Percentiles rank a stretch among this genome's conserved stretches.
Conservation (phyloP, 2,329 filamentous ascomycete species). For the Fusarium annulatum region DNA sequence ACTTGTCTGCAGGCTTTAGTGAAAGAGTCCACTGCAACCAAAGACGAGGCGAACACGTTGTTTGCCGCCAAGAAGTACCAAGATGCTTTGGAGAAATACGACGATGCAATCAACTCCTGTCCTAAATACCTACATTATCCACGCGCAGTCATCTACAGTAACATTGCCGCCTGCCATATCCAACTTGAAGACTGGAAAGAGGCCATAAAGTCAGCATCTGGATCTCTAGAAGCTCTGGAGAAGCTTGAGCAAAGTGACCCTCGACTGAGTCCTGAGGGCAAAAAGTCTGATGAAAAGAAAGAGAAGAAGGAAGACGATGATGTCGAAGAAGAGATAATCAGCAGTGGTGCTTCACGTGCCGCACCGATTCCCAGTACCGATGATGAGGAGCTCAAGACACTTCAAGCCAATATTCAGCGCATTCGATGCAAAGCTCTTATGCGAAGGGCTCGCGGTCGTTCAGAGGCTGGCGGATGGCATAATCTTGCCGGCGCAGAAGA, state of each 20-base stretch:
- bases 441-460: slow-evolving; percentile 78
- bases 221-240: slow-evolving; percentile 78
- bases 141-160: slow-evolving; percentile 85
- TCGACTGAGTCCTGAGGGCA: slow-evolving; percentile 46
- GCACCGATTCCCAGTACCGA: slow-evolving; percentile 50
- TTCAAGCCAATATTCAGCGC: slow-evolving; percentile 72
- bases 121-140: slow-evolving; percentile 91
- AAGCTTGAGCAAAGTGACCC: slow-evolving; percentile 60
- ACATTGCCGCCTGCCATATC: slow-evolving; percentile 88
- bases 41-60: slow-evolving; percentile 80
- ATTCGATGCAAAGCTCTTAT: slow-evolving; percentile 87
- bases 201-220: slow-evolving; percentile 77
- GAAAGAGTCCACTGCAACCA: slow-evolving; percentile 76
- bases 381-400: slow-evolving; percentile 34
- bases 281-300: slow-evolving; percentile 56
- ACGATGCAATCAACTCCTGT: slow-evolving; percentile 80
- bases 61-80: slow-evolving; percentile 79
- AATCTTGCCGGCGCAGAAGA: slow-evolving; percentile 80
- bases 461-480: slow-evolving; percentile 80
- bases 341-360: slow-evolving; percentile 65
- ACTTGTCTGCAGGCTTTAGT: slow-evolving; percentile 69
- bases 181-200: slow-evolving; percentile 89
- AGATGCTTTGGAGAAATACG: slow-evolving; percentile 84
- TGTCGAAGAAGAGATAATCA: slow-evolving; percentile 69
- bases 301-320: slow-evolving; percentile 52